Percentiles rank a stretch among this genome's conserved stretches.
These are phyloP conservation scores for Cyclotella sp. DNA, from an alignment of 108 stramenopile genomes.

Conservation along the genomic window DNA sequence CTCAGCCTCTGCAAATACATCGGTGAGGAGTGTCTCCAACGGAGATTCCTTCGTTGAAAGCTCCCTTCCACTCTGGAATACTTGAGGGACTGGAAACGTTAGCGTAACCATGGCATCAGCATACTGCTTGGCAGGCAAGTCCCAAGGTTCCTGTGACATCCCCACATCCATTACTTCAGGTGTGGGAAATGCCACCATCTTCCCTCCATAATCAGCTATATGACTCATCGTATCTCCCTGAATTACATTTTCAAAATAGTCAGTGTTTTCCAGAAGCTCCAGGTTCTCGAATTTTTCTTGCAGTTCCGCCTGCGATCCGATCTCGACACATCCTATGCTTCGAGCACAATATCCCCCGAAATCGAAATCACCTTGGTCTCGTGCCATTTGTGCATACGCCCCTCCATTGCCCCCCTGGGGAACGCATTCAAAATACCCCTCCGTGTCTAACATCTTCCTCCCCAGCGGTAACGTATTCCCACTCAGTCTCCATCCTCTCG, in stretches of 20 bases:
- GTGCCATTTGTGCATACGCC: conserved; percentile 4
- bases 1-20: conserved; percentile 3
- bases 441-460: background rate
- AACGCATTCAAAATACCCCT: conserved; percentile 18
- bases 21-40: background rate
- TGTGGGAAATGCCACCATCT: conserved; percentile 23
- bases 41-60: background rate
- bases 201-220: background rate
- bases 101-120: conserved; percentile 22
- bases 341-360: conserved; percentile 38
- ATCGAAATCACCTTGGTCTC: conserved; percentile 30
- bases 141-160: conserved; percentile 17
- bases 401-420: conserved; percentile 33
- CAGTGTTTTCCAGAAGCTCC: background rate
- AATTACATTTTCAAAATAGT: background rate
- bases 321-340: conserved; percentile 39
- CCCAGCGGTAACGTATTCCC: conserved; percentile 25
- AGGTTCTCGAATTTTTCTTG: conserved; percentile 14
- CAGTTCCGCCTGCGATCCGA: conserved; percentile 22
- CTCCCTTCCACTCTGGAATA: no score
- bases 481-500: conserved; percentile 12
- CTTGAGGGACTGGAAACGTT: conserved; percentile 6
- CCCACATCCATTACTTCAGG: conserved; percentile 27
- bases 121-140: conserved; percentile 22
- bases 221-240: conserved; percentile 4